Conservation (phyloP, 257 asterid species). For the Cordia subcordata region DNA sequence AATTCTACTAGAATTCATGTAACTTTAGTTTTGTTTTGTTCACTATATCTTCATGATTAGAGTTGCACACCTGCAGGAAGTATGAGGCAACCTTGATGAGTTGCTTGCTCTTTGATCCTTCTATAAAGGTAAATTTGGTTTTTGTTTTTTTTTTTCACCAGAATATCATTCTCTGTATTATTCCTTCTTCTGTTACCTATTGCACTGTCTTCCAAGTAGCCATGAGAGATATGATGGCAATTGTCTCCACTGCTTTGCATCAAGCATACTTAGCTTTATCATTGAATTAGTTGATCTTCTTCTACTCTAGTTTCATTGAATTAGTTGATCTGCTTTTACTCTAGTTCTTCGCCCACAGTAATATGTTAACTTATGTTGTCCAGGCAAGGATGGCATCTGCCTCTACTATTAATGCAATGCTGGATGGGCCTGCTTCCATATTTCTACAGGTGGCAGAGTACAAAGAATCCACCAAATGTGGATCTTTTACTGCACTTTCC, state of each 20-base stretch:
- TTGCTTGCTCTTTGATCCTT: slow-evolving; percentile 88
- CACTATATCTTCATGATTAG: slow-evolving; percentile 7
- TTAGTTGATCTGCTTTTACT: slow-evolving; percentile 1
- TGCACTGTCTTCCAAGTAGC: background rate
- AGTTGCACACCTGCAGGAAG: slow-evolving; percentile 49
- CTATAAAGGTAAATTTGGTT: slow-evolving; percentile 50
- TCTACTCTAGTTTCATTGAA: slow-evolving; percentile 1
- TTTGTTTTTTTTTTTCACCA: slow-evolving; percentile 10
- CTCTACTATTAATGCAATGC: slow-evolving; percentile 67
- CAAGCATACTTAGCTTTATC: background rate
- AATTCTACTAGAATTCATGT: slow-evolving; percentile 1
- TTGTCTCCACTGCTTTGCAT: background rate
- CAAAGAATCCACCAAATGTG: slow-evolving; percentile 58
- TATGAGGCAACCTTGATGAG: slow-evolving; percentile 75
- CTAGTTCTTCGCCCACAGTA: background rate
- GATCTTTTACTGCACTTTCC: slow-evolving; percentile 89
- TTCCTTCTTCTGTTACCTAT: no score
- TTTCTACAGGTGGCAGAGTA: slow-evolving; percentile 93
- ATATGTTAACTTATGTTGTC: slow-evolving; percentile 15
- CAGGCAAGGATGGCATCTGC: slow-evolving; percentile 87
- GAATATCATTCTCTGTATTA: background rate
- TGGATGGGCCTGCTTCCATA: slow-evolving; percentile 83
- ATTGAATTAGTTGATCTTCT: slow-evolving; percentile 5
- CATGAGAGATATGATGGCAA: background rate
- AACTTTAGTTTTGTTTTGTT: background rate